Base-by-base conservation (phyloP, 192 early-diverging fungal species). In the Powellomyces hirtus region DNA sequence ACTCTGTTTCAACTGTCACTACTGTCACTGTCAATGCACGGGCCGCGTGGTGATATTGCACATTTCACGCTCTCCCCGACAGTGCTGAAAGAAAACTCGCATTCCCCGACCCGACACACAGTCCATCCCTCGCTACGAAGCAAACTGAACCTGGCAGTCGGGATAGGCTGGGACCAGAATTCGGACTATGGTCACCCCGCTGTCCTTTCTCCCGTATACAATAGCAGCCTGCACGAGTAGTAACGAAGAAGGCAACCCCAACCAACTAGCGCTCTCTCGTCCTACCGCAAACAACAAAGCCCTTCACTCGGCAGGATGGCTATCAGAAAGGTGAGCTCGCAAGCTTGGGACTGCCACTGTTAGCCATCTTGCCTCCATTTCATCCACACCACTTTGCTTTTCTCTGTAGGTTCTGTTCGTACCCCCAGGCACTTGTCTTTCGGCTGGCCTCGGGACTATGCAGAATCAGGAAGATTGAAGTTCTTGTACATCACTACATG, bases 401-500 rank as follows among this genome's bases (percentile, higher is more conserved):
- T 24, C 3, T 49, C 57, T 42, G n/a, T 58, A 91, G 89, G 60
- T 85, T 87, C 66, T 89, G 89, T 64, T 67, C 64, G 35, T 92
- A 83, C 56, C 91, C 91, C 20, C 91, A 92, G 74, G 76, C 78
- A 50, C 65, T 92, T 7, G 81, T 89, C 35, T 53, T 92, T 38
- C 77, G 76, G 38, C 73, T 91, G 29, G 65, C 65, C 4, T 66
- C 76, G 31, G 88, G 88, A 3, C 45, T 67, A 31, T 84, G 83
- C 38, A 76, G 82, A 40, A 75, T 93, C 30, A 64, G 73, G 22
- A 89, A 89, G 68, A 74, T 93, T 58, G 84, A 93, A 55, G 68
- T 92, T 22, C 66, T 93, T 13, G 83, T 84, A 16, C 91, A 93
- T 69, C 90, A 93, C 58, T 91, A 85, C 80, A 93, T 89, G 67